phyloP scores from a whole-genome alignment of 306 rosid species.

The Glycyrrhiza uralensis region DNA sequence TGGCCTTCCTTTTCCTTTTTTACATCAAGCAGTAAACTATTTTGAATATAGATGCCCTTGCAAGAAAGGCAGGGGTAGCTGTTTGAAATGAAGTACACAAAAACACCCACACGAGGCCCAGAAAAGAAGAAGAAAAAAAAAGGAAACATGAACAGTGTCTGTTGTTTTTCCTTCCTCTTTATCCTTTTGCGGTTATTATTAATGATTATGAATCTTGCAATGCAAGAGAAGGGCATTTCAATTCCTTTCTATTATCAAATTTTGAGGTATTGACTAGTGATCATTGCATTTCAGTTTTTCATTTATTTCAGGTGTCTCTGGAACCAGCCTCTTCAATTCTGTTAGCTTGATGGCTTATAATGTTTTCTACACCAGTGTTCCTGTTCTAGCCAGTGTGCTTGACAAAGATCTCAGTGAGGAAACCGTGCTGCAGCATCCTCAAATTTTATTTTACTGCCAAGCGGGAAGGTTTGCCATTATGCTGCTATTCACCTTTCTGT shows the following conservation, averaged over 20 bases:
- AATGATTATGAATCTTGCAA: background rate
- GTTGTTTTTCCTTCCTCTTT: background rate
- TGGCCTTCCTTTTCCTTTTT: background rate
- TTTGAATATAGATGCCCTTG: constrained; percentile 5
- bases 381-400: constrained; percentile 89
- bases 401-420: constrained; percentile 97
- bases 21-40: background rate
- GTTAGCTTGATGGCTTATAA: constrained; percentile 99
- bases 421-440: constrained; percentile 99
- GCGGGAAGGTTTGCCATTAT: constrained; percentile 77
- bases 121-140: background rate
- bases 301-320: constrained; percentile 97
- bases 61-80: background rate
- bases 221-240: background rate
- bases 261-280: constrained; percentile 54
- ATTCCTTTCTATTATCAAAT: constrained; percentile 15
- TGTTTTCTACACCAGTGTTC: constrained; percentile 97
- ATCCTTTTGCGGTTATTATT: background rate
- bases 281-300: constrained; percentile 72
- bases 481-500: constrained; percentile 16
- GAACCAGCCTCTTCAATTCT: constrained; percentile 97
- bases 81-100: background rate
- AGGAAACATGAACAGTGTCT: background rate
- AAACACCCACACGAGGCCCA: constrained; percentile 1
- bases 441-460: constrained; percentile 97